A percentile compares a stretch with the other conserved stretches of the same genome.
These are phyloP conservation scores for Penicillium salamii DNA, from an alignment of 495 filamentous ascomycete species.

Conservation along the genomic window DNA sequence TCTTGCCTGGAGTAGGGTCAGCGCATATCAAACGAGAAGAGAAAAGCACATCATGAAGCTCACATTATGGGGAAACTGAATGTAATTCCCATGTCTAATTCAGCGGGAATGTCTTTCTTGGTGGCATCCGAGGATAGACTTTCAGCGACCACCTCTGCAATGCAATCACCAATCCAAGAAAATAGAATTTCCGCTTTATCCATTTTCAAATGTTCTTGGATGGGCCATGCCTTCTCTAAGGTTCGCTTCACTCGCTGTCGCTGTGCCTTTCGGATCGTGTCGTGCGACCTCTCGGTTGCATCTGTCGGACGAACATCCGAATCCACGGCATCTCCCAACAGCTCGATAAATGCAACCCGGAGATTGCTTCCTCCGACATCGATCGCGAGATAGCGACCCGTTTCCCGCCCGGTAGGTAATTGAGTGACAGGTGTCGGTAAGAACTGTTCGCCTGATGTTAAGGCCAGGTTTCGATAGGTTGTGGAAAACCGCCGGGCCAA, in stretches of 20 bases:
- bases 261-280: slow-evolving; percentile 47
- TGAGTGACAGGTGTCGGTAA: slow-evolving; percentile 76
- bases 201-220: slow-evolving; percentile 74
- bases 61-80: slow-evolving; percentile 88
- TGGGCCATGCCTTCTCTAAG: slow-evolving; percentile 73
- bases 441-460: slow-evolving; percentile 68
- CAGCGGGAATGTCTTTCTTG: slow-evolving; percentile 44
- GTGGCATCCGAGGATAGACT: slow-evolving; percentile 46
- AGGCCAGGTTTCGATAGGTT: slow-evolving; percentile 62
- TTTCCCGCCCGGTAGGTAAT: slow-evolving; percentile 59
- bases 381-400: slow-evolving; percentile 71
- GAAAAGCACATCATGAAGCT: slow-evolving; percentile 12
- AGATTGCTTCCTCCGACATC: slow-evolving; percentile 83
- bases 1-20: slow-evolving; percentile 56
- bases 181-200: slow-evolving; percentile 74
- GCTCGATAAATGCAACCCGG: slow-evolving; percentile 73
- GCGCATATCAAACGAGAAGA: background rate
- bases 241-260: slow-evolving; percentile 54
- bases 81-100: slow-evolving; percentile 74
- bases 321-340: slow-evolving; percentile 50
- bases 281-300: slow-evolving; percentile 35
- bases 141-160: slow-evolving; percentile 66
- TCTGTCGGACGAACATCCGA: slow-evolving; percentile 31
- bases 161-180: slow-evolving; percentile 73
- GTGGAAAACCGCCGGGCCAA: slow-evolving; percentile 60